Evolutionary conservation across 768 basidiomycete genomes (phyloP).

Genomic region (Ramaria rubella): DNA sequence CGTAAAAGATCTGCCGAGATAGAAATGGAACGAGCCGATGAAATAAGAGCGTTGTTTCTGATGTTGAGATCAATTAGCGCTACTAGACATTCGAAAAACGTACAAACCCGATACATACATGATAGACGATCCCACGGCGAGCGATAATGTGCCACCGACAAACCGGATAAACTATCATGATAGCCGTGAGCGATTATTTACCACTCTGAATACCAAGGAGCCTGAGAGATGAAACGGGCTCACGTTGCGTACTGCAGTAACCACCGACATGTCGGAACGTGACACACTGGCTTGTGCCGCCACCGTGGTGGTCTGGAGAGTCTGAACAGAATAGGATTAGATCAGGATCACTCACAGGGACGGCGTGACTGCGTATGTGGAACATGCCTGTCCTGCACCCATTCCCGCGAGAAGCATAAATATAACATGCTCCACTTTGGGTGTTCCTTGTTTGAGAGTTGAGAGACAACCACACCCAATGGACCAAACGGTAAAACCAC

Average conservation of each 20-base stretch:
- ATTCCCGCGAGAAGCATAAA: slow-evolving; percentile 55
- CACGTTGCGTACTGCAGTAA: slow-evolving; percentile 62
- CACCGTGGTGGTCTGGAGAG: slow-evolving; percentile 58
- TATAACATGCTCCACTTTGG: slow-evolving; percentile 45
- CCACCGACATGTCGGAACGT: slow-evolving; percentile 68
- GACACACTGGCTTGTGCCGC: slow-evolving; percentile 68
- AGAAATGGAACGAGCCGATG: slow-evolving; percentile 32
- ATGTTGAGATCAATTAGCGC: background rate
- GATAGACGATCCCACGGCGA: slow-evolving; percentile 56
- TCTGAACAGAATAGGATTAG: slow-evolving; percentile 34
- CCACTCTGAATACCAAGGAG: background rate
- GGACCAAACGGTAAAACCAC: slow-evolving; percentile 64
- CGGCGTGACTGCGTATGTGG: slow-evolving; percentile 18
- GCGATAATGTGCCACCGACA: slow-evolving; percentile 61
- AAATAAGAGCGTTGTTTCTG: slow-evolving; percentile 43
- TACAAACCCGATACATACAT: slow-evolving; percentile 31
- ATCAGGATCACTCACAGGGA: no score
- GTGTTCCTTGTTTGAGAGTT: slow-evolving; percentile 45
- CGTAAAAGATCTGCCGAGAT: slow-evolving; percentile 35
- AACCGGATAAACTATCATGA: slow-evolving; percentile 51
- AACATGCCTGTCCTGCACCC: slow-evolving; percentile 52
- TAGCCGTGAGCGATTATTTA: slow-evolving; percentile 7
- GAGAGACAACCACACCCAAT: slow-evolving; percentile 67
- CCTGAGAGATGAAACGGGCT: slow-evolving; percentile 10
- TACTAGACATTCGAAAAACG: background rate